Evolutionary conservation across 257 asterid genomes (phyloP).

Genomic region (Eustoma russellianum): DNA sequence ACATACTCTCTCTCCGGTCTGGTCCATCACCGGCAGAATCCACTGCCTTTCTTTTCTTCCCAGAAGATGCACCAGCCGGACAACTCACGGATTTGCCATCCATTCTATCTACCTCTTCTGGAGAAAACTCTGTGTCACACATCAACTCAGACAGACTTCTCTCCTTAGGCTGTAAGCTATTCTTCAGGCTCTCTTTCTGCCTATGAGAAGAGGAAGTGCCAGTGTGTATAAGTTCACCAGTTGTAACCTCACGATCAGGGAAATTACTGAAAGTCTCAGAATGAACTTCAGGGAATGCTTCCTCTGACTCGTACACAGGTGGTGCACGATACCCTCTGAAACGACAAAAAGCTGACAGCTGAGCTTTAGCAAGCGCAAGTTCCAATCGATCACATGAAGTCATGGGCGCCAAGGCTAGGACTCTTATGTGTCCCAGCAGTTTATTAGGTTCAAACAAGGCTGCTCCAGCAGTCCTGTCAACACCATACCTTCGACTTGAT

Average conservation of each 20-base stretch:
- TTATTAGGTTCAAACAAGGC: conserved; percentile 56
- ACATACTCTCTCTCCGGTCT: conserved; percentile 34
- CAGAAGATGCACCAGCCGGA: conserved; percentile 21
- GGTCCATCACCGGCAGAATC: conserved; percentile 43
- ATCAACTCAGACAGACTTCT: conserved; percentile 54
- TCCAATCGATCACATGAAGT: conserved; percentile 50
- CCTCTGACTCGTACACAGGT: conserved; percentile 32
- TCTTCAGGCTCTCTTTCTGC: conserved; percentile 33
- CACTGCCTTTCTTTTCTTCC: conserved; percentile 46
- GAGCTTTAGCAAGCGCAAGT: conserved; percentile 58
- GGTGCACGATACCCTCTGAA: conserved; percentile 56
- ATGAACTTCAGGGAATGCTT: conserved; percentile 41
- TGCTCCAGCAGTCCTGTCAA: conserved; percentile 51
- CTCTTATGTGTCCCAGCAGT: conserved; percentile 46
- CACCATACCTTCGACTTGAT: conserved; percentile 57
- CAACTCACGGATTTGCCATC: conserved; percentile 24
- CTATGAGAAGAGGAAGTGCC: conserved; percentile 24
- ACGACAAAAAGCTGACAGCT: conserved; percentile 51
- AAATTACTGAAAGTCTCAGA: conserved; percentile 22
- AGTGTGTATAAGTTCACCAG: conserved; percentile 7
- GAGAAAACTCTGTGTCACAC: conserved; percentile 36
- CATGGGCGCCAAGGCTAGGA: conserved; percentile 50
- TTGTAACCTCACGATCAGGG: conserved; percentile 6
- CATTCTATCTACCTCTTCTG: conserved; percentile 43
- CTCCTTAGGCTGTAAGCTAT: conserved; percentile 44